A percentile compares a stretch with the other conserved stretches of the same genome.
Evolutionary conservation across 2,329 filamentous ascomycete genomes (phyloP).

Genomic region (Trichoderma atrobrunneum): DNA sequence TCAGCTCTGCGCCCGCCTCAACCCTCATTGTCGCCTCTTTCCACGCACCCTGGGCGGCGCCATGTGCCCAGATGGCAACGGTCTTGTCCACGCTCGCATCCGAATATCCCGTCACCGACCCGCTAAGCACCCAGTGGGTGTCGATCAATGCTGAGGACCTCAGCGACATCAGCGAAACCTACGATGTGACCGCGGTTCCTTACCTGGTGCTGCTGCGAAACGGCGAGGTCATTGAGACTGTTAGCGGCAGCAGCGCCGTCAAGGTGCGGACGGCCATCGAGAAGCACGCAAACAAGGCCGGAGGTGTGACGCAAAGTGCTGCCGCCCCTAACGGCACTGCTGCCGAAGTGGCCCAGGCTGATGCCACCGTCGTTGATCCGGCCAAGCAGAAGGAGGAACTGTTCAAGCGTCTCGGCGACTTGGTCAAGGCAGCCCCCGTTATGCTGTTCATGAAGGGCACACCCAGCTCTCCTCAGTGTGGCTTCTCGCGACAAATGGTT

Average conservation of each 20-base stretch:
- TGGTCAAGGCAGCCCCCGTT: conserved; percentile 92
- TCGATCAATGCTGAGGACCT: conserved; percentile 93
- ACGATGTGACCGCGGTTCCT: conserved; percentile 92
- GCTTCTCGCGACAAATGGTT: conserved; percentile 90
- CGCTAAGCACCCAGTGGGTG: conserved; percentile 74
- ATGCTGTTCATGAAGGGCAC: conserved; percentile 99
- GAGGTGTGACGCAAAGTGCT: conserved; percentile 34
- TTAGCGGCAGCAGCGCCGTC: conserved; percentile 85
- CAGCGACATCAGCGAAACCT: conserved; percentile 84
- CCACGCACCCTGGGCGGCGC: conserved; percentile 94
- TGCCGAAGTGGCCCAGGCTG: conserved; percentile 43
- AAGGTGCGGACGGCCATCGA: conserved; percentile 86
- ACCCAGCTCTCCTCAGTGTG: conserved; percentile 80
- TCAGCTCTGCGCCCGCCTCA: conserved; percentile 63
- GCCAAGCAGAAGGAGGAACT: conserved; percentile 77
- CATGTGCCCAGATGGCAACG: conserved; percentile 89
- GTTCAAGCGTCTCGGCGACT: conserved; percentile 72
- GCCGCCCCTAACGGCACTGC: conserved; percentile 36
- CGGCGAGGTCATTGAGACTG: conserved; percentile 73
- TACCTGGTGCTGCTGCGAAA: conserved; percentile 81
- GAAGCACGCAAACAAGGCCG: conserved; percentile 60
- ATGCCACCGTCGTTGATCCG: conserved; percentile 42
- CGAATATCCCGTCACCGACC: conserved; percentile 71
- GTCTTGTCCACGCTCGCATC: conserved; percentile 82
- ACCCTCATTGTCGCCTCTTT: conserved; percentile 87